Conservation (phyloP, 257 asterid species). For the Scutellaria barbata region DNA sequence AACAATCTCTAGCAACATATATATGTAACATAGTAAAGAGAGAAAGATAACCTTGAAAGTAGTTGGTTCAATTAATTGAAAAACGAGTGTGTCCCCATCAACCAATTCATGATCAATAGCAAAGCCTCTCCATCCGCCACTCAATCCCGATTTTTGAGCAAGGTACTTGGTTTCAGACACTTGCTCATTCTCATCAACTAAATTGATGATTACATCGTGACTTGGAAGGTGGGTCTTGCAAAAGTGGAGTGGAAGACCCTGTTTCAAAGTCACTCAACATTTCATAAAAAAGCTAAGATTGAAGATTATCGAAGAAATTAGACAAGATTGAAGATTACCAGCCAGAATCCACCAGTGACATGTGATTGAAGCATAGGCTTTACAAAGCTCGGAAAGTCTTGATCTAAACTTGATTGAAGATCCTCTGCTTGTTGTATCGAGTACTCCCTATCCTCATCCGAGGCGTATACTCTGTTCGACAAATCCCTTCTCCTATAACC, state of each 20-base stretch:
- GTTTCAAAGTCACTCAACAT: neutral
- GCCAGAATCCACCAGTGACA: conserved; percentile 75
- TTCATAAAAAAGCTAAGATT: too few species aligned
- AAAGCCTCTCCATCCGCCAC: conserved; percentile 84
- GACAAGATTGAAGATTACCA: conserved; percentile 41
- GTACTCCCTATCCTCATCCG: conserved; percentile 55
- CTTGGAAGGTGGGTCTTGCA: conserved; percentile 57
- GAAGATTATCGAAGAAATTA: too few species aligned
- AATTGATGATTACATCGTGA: conserved; percentile 37
- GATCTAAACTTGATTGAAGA: conserved; percentile 50
- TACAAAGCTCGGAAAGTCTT: conserved; percentile 55
- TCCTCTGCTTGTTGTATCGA: conserved; percentile 58
- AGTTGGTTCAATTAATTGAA: conserved; percentile 52
- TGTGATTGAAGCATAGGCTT: conserved; percentile 75
- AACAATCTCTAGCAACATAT: neutral
- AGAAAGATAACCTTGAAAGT: conserved; percentile 52
- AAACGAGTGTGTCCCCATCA: conserved; percentile 71
- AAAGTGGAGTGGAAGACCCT: conserved; percentile 62
- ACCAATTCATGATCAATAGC: conserved; percentile 58
- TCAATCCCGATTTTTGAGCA: conserved; percentile 54
- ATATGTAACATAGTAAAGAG: too few species aligned
- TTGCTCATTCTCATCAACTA: conserved; percentile 58
- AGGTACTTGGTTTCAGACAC: conserved; percentile 50
- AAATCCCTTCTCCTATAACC: conserved; percentile 56
- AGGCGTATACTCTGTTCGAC: conserved; percentile 65